phyloP scores from a whole-genome alignment of 441 rosid genomes.

The Adansonia rubrostipa region DNA sequence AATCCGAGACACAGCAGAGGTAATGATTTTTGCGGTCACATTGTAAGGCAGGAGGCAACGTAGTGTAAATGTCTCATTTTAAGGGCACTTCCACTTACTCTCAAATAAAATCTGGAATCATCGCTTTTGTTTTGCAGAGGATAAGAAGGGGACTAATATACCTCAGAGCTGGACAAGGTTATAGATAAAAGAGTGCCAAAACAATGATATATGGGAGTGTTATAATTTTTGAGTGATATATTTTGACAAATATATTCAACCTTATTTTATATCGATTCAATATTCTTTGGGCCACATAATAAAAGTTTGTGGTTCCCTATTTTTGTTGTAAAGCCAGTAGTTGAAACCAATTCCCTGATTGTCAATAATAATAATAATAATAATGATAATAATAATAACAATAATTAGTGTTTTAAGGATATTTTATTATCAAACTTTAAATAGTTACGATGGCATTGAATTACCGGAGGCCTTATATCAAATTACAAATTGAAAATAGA shows the following conservation, averaged over 20 bases:
- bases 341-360: background rate
- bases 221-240: background rate
- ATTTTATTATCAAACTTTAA: too few species aligned
- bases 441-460: too few species aligned
- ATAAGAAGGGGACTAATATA: constrained; percentile 3
- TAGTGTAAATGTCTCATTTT: too few species aligned
- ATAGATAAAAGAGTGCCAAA: background rate
- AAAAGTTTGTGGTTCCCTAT: constrained; percentile 12
- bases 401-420: too few species aligned
- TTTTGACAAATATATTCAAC: background rate
- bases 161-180: constrained; percentile 3
- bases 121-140: background rate
- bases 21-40: constrained; percentile 28
- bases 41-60: too few species aligned
- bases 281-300: constrained; percentile 11
- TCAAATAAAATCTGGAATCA: too few species aligned
- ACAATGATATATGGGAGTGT: too few species aligned
- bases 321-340: background rate
- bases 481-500: too few species aligned
- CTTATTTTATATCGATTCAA: background rate
- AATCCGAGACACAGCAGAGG: constrained; percentile 80
- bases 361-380: too few species aligned
- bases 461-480: too few species aligned
- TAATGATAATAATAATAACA: too few species aligned
- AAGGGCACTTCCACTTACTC: too few species aligned